A percentile compares a stretch with the other conserved stretches of the same genome.
Conservation (phyloP, 78 protist species). For the Salpingoeca rosetta region DNA sequence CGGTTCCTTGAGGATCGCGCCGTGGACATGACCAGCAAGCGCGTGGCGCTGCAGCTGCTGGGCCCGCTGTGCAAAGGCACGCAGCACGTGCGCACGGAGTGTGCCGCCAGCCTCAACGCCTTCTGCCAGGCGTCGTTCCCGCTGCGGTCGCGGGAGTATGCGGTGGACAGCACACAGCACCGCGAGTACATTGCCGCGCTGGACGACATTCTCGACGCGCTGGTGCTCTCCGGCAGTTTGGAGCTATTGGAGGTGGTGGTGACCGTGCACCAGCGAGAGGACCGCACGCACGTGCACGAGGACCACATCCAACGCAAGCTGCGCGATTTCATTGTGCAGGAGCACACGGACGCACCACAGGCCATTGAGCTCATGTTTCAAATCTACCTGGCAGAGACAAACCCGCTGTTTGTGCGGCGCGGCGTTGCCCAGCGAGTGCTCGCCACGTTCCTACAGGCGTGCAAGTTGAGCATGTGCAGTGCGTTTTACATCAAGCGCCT, state of each 20-base stretch:
- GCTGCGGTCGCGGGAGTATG: slow-evolving; percentile 35
- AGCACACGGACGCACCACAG: no score
- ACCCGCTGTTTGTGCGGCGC: not conserved
- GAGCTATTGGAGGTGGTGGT: not conserved
- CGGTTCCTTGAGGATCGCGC: no score
- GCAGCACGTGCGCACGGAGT: no score
- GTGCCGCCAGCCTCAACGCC: no score
- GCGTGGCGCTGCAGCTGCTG: no score
- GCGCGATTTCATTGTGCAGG: not conserved
- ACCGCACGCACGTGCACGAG: no score
- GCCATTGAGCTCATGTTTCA: not conserved
- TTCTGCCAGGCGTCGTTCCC: no score
- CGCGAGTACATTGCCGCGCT: not conserved
- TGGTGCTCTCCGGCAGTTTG: not conserved
- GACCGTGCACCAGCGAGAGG: not conserved
- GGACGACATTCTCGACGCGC: not conserved
- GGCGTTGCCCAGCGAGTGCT: not conserved
- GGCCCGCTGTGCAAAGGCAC: no score
- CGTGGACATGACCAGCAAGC: no score
- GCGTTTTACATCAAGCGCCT: no score
- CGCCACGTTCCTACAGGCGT: not conserved
- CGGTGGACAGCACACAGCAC: slow-evolving; percentile 19
- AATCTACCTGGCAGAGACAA: not conserved
- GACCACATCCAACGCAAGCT: not conserved
- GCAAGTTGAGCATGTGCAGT: no score